Evolutionary conservation across 768 basidiomycete genomes (phyloP).

Genomic region (Gautieria morchelliformis): DNA sequence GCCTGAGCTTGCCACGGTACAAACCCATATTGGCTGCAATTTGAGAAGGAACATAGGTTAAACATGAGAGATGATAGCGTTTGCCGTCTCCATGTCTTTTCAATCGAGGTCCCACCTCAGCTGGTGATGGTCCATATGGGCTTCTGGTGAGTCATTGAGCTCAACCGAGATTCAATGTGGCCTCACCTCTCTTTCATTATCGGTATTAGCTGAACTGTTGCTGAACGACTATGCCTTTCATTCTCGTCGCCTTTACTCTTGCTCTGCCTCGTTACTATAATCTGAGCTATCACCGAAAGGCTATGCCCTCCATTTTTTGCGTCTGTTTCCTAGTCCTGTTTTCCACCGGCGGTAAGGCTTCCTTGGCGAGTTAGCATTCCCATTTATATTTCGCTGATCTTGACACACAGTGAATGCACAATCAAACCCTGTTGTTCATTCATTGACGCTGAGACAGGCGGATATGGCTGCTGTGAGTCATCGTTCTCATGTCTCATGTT

Average conservation of each 20-base stretch:
- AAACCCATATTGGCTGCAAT: no score
- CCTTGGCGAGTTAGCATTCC: neutral
- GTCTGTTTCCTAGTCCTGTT: neutral
- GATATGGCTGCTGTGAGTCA: neutral
- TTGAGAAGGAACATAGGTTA: no score
- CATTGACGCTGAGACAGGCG: neutral
- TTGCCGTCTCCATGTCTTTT: no score
- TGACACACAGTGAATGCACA: neutral
- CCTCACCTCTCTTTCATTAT: no score
- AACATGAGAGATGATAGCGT: no score
- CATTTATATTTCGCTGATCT: neutral
- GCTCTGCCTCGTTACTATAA: neutral
- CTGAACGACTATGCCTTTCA: no score
- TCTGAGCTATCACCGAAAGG: neutral
- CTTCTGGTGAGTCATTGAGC: no score
- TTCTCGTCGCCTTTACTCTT: neutral
- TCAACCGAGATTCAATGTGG: no score
- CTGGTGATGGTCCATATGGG: no score
- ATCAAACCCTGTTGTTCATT: neutral
- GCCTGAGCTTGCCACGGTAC: no score
- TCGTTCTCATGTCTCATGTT: neutral
- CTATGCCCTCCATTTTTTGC: neutral
- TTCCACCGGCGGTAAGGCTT: neutral
- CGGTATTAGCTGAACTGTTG: no score
- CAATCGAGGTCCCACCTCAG: no score